Evolutionary conservation across 2,329 filamentous ascomycete species (phyloP), one percentile per base, ranked within the genome.

Genomic region (Hypoxylon sp.): DNA sequence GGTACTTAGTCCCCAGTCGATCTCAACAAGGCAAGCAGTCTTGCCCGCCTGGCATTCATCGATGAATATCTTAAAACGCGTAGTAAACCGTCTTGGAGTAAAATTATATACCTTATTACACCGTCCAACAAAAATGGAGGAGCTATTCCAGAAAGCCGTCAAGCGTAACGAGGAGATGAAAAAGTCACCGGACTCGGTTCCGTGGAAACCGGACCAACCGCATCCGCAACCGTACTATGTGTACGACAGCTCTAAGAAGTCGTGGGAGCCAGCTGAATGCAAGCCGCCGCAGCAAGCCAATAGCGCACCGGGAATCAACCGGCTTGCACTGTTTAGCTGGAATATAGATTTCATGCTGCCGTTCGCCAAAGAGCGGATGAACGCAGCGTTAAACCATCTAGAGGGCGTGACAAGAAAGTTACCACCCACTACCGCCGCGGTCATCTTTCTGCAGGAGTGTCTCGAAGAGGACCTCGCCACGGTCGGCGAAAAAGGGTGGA

Each of bases 401-500:
- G 55, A 74, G 22, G 14, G 14, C 0, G 68, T 72, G 10, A 42
- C 73, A 9, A 44, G 33, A 1, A 54, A 53, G 6, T 24, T 71
- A 0, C 63, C 66, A 0, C 13, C 63, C 0, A 29, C 58, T 0
- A 76, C 77, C 0, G 77, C 83, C 1, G 71, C 76, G 0, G 76
- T 86, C 3, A 79, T 88, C 58, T 84, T 82, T 73, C 76, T 88
- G 1, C 85, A 87, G 66, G 86, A 88, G 70, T 86, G 85, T 79
- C 69, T 81, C 10, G 59, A 71, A 0, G 77, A 79, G 1, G 85
- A 87, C 69, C 79, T 88, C 3, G 48, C 69, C 1, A 77, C 81
- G 4, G 81, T 88, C 54, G 76, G 79, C 17, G 69, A 75, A 1
- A 74, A 80, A 26, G 59, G 71, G 1, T 88, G 86, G 85, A 74